Evolutionary conservation across 306 rosid species (phyloP), one percentile per base, ranked within the genome.

Genomic region (Cucurbita argyrosperma): DNA sequence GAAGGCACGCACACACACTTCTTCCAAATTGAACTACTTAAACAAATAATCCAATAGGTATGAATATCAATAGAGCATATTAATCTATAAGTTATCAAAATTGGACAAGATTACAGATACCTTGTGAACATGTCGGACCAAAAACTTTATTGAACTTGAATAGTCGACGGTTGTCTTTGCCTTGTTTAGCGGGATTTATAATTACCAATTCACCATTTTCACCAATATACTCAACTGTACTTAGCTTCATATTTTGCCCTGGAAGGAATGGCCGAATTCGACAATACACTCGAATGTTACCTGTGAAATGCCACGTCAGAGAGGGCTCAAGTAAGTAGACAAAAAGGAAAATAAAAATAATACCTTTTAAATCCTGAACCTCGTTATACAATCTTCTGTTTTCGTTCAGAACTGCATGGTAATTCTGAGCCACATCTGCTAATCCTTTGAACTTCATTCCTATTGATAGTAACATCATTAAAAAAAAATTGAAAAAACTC

Each of bases 311-410:
- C 35, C 59, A 35, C n/a, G 3, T 64, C 46, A 75, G 79, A 46
- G 43, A 53, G 53, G 66, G 57, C n/a, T 50, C 42, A 10, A 30
- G 65, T 16, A 72, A 7, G 56, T 3, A 62, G 1, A 64, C 46
- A 69, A 56, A 18, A 50, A 51, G 6, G 19, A 59, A 35, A 39
- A 75, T 74, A 58, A 75, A 77, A 59, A 42, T 14, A 13, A n/a
- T 81, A 91, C 99, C 99, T 88, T 91, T 95, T 82, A 95, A 87
- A 78, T 95, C 99, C 77, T 95, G 99, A 80, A 95, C 97, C 77
- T 95, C 97, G 65, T 95, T 91, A 74, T 95, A 95, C 82, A 95
- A 78, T 80, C 87, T 89, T 38, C 99, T 85, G 74, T 95, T 95
- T 84, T 95, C 99, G 16, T 83, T 79, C 76, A 95, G 87, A 80